Evolutionary conservation across 257 asterid species (phyloP), one percentile per base, ranked within the genome.

Genomic region (Nicotiana attenuata): DNA sequence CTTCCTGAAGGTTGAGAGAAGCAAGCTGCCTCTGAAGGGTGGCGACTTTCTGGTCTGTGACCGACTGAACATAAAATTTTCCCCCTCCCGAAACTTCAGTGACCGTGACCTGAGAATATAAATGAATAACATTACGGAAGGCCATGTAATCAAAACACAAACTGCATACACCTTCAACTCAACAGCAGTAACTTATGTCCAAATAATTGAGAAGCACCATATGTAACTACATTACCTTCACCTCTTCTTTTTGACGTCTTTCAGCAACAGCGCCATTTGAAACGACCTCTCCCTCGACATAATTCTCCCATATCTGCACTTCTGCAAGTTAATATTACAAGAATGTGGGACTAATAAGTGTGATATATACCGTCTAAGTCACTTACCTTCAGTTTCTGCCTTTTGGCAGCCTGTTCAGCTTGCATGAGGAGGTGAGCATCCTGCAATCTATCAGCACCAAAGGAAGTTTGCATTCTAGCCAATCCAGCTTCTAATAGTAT

Each of bases 41-140:
- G 56, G 97, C 87, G 76, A 93, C 93, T 84, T 94, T 96, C 91
- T 93, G 97, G 81, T 96, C 99, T 50, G 92, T 85, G 50, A 92
- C 94, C 0, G 94, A 84, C 85, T 96, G 99, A 60, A 92, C 88
- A 78, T 96, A 96, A 85, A 96, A 94, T 90, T 90, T 92, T 28
- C 99, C 99, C 19, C 98, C 98, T 78, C 90, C 98, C 89, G 93
- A 64, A 81, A 96, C 92, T 87, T 96, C 99, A 0, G 99, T 94
- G 76, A 94, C 97, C 57, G 83, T 86, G 57, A 88, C 98, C 99
- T 94, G 87, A 80, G 68, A 81, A 79, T 9, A 78, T 10, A 50
- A 24, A 1, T n/a, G 26, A 47, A 57, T 26, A 73, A 15, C 16
- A 26, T 20, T 50, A 45, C 13, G 5, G 80, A 75, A 75, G 79